Evolutionary conservation across 257 asterid genomes (phyloP), one percentile per base, ranked within the genome.

Genomic region (Capsicum baccatum): DNA sequence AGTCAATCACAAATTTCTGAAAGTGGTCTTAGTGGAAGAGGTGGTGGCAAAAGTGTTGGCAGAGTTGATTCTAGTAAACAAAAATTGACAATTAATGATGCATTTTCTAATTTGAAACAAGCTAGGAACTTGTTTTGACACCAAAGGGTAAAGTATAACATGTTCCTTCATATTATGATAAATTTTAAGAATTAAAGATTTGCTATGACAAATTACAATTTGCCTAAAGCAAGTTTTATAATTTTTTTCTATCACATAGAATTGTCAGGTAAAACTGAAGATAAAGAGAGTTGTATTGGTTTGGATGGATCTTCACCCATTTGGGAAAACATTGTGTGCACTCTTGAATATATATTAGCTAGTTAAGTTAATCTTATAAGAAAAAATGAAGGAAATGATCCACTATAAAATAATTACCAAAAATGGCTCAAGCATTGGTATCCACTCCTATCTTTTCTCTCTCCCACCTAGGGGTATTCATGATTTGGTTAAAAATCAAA

Each of bases 101-200:
- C 99, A 0, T 85, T 96, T 79, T 89, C 95, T 79, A 93, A 96
- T 91, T 87, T 96, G 74, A 96, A 96, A 90, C 95, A 92, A 88
- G 98, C 94, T 54, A 96, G 94, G 92, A 98, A 96, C 89, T 94
- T 90, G 95, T 94, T 96, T 83, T 95, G 90, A 83, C 95, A 96
- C 84, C 95, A 94, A 89, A 92, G 92, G 84, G 98, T 93, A 85
- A 96, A 93, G 85, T 96, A 96, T 85, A 97, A 94, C 81, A 89
- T 88, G 90, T 96, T 96, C 88, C 97, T 94, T 85, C 97, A 91
- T 81, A 97, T 93, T 85, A 93, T 94, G 98, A 96, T 92, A 83
- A 97, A 94, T 86, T 96, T 94, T 85, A 96, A 94, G 97, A 98
- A 94, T 58, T 97, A 92, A 91, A 95, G 98, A 98, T 94, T 85